Base-by-base conservation (phyloP, 371 early-diverging fungal genomes). In the Batkoa obscura region DNA sequence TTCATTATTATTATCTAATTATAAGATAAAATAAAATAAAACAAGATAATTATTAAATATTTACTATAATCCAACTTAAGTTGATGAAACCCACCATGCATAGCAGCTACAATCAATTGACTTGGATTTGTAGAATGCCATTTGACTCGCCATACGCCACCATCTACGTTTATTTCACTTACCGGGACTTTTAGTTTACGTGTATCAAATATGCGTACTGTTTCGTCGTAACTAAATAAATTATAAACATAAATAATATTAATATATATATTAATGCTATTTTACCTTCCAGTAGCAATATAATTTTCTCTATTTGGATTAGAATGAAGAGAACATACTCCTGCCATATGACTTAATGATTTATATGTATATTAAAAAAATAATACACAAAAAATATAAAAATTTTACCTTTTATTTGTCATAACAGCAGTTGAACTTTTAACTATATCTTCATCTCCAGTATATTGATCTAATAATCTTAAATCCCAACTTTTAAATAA, bases 261-360 rank as follows among this genome's bases (percentile, higher is more conserved):
- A 34, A 9, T 32, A 50, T 12, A 23, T 23, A 23, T 23, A 23
- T 23, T 23, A 23, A 23, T 23, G 23, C 23, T 23, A 23, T 23
- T 23, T 30, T 30, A 50, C 50, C 50, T 52, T 52, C 52, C 52
- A 17, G 31, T 52, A 36, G 52, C 52, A 8, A 52, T 31, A 39
- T 15, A 37, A 38, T 52, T 17, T 17, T 52, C 52, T 15, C 33
- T 15, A 52, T 31, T 17, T 9, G 52, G 52, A 38, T 52, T n/a
- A 5, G 15, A 17, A 8, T 52, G 52, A n/a, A 52, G 34, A 2
- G 52, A 52, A 17, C 52, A 52, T 6, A 52, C 52, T 15, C 52
- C 52, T 38, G 38, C 38, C 52, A 38, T 35, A n/a, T 52, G 52
- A 15, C 50, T 50, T 13, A 42, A 15, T 12, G 43, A 15, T 42